Evolutionary conservation across 1,284 basidiomycete genomes (phyloP).

Genomic region (Heliocybe sulcata): DNA sequence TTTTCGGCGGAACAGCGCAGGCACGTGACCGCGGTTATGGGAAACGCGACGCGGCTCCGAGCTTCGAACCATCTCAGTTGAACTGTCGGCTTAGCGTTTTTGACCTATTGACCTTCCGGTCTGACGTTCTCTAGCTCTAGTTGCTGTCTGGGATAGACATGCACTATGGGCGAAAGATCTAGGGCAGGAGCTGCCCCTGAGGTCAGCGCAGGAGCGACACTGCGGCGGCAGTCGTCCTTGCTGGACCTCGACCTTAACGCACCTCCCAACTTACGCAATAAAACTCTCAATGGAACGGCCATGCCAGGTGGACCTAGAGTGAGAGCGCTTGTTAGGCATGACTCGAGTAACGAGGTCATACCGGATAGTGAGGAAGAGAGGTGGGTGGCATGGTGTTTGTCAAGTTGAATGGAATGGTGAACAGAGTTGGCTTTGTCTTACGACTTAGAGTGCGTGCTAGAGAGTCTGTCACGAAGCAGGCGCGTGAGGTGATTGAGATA

Average conservation of each 20-base stretch:
- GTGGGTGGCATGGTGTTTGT: background rate
- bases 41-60: background rate
- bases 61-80: background rate
- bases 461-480: constrained; percentile 4
- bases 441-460: background rate
- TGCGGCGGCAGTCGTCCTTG: background rate
- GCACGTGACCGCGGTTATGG: background rate
- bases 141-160: no score
- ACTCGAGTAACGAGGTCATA: constrained; percentile 10
- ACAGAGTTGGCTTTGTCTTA: background rate
- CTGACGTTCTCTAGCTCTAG: no score
- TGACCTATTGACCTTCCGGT: no score
- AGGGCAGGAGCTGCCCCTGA: background rate
- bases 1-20: background rate
- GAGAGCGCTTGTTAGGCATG: background rate
- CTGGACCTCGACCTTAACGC: background rate
- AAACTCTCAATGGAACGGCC: background rate
- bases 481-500: constrained; percentile 39
- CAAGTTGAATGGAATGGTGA: background rate
- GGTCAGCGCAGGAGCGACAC: background rate
- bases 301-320: background rate
- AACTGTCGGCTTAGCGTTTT: background rate
- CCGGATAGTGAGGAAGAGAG: constrained; percentile 20
- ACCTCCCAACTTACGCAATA: background rate
- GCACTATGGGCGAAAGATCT: no score